Conservation (phyloP, 768 basidiomycete species). For the Boletellus ananas region DNA sequence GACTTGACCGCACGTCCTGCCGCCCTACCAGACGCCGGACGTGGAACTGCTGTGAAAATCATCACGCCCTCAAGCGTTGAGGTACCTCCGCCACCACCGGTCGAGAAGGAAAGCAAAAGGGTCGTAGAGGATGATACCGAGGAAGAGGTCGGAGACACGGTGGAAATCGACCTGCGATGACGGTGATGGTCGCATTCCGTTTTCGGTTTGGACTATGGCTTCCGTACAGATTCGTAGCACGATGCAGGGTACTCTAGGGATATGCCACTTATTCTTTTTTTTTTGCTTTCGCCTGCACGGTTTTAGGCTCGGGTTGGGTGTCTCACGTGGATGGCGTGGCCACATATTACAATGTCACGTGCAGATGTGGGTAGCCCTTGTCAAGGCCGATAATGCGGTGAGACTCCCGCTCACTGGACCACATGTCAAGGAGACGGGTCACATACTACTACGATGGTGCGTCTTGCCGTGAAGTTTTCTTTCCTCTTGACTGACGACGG, state of each 20-base stretch:
- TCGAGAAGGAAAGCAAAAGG: conserved; percentile 62
- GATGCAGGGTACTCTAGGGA: conserved; percentile 3
- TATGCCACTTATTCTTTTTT: conserved; percentile 7
- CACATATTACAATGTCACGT: conserved; percentile 16
- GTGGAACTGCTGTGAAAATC: conserved; percentile 27
- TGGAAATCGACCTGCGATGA: conserved; percentile 56
- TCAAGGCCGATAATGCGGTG: background rate
- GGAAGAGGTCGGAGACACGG: conserved; percentile 77
- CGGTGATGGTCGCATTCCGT: background rate
- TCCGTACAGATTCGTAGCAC: background rate
- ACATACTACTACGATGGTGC: conserved; percentile 78
- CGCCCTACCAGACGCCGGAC: conserved; percentile 6
- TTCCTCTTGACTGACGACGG: background rate
- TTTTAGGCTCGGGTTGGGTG: no score
- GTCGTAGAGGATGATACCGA: conserved; percentile 54
- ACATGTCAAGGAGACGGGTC: conserved; percentile 66
- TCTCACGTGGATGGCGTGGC: background rate
- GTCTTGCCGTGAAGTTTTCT: conserved; percentile 14
- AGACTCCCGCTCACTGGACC: background rate
- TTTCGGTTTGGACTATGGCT: background rate
- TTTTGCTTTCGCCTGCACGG: background rate
- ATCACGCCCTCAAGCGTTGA: conserved; percentile 65
- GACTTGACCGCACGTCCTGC: conserved; percentile 12
- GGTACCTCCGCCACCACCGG: conserved; percentile 75
- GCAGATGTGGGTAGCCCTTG: background rate